Percentiles rank a stretch among this genome's conserved stretches.
phyloP scores from a whole-genome alignment of 495 filamentous ascomycete species.

The Penicillium fimorum region DNA sequence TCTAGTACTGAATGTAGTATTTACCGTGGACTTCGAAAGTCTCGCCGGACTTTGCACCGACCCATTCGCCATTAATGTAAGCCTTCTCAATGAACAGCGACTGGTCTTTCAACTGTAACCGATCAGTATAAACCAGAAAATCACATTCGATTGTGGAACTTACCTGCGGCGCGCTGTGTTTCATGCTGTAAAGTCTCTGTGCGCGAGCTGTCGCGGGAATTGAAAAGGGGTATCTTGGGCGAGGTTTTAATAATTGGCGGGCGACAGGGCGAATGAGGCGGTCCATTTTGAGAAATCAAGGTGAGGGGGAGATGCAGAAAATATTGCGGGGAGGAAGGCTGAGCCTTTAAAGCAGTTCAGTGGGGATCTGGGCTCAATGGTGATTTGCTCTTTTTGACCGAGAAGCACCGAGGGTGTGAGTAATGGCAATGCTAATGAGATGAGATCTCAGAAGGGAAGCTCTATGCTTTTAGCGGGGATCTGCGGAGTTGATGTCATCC shows the following conservation, averaged over 20 bases:
- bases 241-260: constrained; percentile 39
- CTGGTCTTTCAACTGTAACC: constrained; percentile 69
- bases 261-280: constrained; percentile 39
- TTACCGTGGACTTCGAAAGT: constrained; percentile 77
- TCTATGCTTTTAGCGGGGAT: constrained; percentile 23
- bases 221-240: constrained; percentile 40
- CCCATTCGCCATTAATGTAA: constrained; percentile 86
- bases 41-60: constrained; percentile 68
- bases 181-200: constrained; percentile 45
- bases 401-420: constrained; percentile 27
- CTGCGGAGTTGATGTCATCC: constrained; percentile 26
- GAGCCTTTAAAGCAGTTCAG: constrained; percentile 14
- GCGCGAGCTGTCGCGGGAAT: constrained; percentile 35
- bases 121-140: background rate
- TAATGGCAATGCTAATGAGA: constrained; percentile 2
- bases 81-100: constrained; percentile 78
- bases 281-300: constrained; percentile 34
- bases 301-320: background rate
- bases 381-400: constrained; percentile 31
- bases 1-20: background rate
- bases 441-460: constrained; percentile 27
- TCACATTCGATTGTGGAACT: constrained; percentile 6
- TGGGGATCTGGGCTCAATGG: constrained; percentile 17
- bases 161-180: constrained; percentile 43
- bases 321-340: constrained; percentile 18